Evolutionary conservation across 78 protist species (phyloP), one percentile per base, ranked within the genome.

Genomic region (Dictyostelium firmibasis): DNA sequence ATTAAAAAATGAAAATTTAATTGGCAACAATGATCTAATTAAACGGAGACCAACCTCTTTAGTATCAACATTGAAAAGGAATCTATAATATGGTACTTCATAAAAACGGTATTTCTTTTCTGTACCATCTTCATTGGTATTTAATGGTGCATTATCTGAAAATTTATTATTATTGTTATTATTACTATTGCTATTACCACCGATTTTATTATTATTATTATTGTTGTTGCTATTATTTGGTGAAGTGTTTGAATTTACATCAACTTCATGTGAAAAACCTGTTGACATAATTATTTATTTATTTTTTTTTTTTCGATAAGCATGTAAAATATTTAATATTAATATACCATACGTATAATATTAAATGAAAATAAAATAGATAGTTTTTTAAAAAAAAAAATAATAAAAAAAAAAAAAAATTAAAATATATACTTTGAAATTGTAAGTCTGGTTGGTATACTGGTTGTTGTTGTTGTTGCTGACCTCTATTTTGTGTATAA

Each of bases 1-100:
- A 31, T 89, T 81, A 35, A 89, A 89, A 53, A 89, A 89, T 62
- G 94, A 89, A 81, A 89, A 89, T 75, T 89, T 89, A 25, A 89
- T 89, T 81, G 94, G 94, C 3, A 89, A 3, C 86, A 89, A 69
- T 43, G 94, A 89, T 64, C 94, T 60, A 9, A 89, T 1, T 18
- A 89, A 18, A 81, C 94, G 85, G 23, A 79, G 60, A 29, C 86
- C 94, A 11, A 89, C 94, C 36, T 89, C 94, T 8, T 41, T 47
- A 18, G 94, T 89, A 47, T 89, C 94, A 23, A 89, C 94, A 81
- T 89, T 89, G 20, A 89, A 89, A 8, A 89, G 50, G 53, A 27
- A 67, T 81, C 94, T 78, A 23, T 81, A 89, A 74, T 89, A 89
- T 62, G 83, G 94, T 29, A 69, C 57, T 33, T 89, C 86, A 57